Percentiles rank a stretch among this genome's conserved stretches.
phyloP scores from a whole-genome alignment of 345 rosid species.

The Clausena lansium region DNA sequence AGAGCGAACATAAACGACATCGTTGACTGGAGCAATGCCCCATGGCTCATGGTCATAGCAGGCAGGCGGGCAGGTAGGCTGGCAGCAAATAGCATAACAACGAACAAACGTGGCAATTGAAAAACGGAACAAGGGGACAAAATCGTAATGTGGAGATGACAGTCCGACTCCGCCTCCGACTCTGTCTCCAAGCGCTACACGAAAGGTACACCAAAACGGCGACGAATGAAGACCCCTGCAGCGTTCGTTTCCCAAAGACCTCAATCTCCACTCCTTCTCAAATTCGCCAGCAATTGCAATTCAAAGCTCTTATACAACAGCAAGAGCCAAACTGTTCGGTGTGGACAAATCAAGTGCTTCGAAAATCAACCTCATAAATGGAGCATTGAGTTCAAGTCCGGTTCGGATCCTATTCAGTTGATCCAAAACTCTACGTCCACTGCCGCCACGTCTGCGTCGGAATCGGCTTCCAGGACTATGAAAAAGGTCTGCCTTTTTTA shows the following conservation, averaged over 20 bases:
- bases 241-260: not conserved
- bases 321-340: constrained; percentile 16
- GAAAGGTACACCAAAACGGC: not conserved
- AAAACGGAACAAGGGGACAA: not conserved
- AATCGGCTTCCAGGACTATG: constrained; percentile 43
- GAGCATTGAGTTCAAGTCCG: constrained; percentile 50
- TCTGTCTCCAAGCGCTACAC: not conserved
- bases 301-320: not conserved
- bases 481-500: constrained; percentile 75
- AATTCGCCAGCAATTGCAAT: constrained; percentile 8
- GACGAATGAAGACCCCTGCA: constrained; percentile 1
- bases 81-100: not conserved
- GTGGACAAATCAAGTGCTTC: constrained; percentile 49
- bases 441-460: constrained; percentile 47
- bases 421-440: constrained; percentile 42
- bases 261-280: not conserved
- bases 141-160: not conserved
- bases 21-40: not conserved
- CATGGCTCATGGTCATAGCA: too few relatives aligned
- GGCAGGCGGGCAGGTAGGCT: too few relatives aligned
- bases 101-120: not conserved
- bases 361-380: constrained; percentile 49
- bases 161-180: not conserved
- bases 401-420: constrained; percentile 42
- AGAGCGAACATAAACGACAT: not conserved